Evolutionary conservation across 495 filamentous ascomycete genomes (phyloP), one percentile per base, ranked within the genome.

Genomic region (Penicillium pulvis): DNA sequence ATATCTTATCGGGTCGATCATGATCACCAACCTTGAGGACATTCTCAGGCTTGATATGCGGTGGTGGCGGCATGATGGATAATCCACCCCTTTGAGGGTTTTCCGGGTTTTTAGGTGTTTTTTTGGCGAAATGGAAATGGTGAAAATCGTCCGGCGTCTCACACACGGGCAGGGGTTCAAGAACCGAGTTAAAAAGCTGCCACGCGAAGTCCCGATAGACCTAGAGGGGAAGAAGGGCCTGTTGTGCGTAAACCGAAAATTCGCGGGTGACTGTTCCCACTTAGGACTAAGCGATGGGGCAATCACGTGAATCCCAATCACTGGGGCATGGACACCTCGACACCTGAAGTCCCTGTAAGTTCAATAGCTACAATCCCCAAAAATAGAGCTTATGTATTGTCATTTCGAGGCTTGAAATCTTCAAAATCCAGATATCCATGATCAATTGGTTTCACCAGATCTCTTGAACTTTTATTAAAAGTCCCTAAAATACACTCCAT

Each of bases 11-110:
- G 9, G 19, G 53, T 28, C 31, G 43, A 56, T 46, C 53, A 33
- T 39, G 31, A 43, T 31, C 39, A 74, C 82, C 61, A 66, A 86
- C 86, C 82, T 96, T 97, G 77, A 97, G 88, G 71, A 96, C 91
- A 88, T 98, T 98, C 84, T 98, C 94, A 69, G 94, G 95, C 75
- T 94, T 96, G 67, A 91, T 92, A 76, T 96, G 91, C 59, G 93
- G 93, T 70, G 90, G 91, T 67, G 94, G 95, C 80, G 95, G 89
- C 92, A 97, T 93, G 75, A 67, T 91, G 81, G 82, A 36, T 46
- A 17, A 73, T 50, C 57, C 63, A 63, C 69, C 66, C 69, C 69
- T 75, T 64, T 59, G 60, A 63, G 50, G 45, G 46, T 45, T 58
- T 46, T 53, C n/a, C 8, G 31, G 24, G 31, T 39, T 53, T 43